Base-by-base conservation (phyloP, 495 filamentous ascomycete species). In the Oleoguttula mirabilis region DNA sequence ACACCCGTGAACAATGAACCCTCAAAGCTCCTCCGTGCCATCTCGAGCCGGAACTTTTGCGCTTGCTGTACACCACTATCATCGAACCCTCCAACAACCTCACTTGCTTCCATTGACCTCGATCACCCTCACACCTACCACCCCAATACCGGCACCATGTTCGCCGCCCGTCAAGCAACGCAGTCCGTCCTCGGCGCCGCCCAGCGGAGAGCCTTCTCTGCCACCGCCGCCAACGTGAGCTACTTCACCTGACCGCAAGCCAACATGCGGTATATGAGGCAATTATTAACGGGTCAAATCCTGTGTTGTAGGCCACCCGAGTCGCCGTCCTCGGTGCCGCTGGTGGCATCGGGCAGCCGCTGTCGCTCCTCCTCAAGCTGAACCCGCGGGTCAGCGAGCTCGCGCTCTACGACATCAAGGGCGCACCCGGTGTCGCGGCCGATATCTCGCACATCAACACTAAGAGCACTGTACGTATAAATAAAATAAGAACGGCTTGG, bases 381-480 rank as follows among this genome's bases (percentile, higher is more conserved):
- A 96, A 96, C 79, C 88, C 87, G 48, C 68, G 83, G 59, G 81
- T 98, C 52, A 75, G 76, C 55, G 77, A 94, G 67, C 84, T 98
- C 55, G 82, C 88, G 46, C 78, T 98, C 48, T 98, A 98, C 72
- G 90, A 96, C 71, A 94, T 98, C 70, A 79, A 82, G 55, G 81
- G 84, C 55, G 90, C 70, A 49, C 92, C 90, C 60, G 90, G 90
- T 80, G 90, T 98, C 66, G 90, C 88, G 51, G 90, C 92, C 62
- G 90, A 98, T 66, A 72, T 96, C 62, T 80, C 82, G 57, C 90
- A 98, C 73, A 86, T 96, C 75, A 96, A 96, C 76, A 95, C 92
- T 64, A 94, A 92, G 77, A 88, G 82, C 75, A 80, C 63, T 46
- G 64, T 67, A 61, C 21, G 59, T 40, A 33, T 15, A 21, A 23